Conservation (phyloP, 805 yeast species). For the Suhomyces pyralidae region DNA sequence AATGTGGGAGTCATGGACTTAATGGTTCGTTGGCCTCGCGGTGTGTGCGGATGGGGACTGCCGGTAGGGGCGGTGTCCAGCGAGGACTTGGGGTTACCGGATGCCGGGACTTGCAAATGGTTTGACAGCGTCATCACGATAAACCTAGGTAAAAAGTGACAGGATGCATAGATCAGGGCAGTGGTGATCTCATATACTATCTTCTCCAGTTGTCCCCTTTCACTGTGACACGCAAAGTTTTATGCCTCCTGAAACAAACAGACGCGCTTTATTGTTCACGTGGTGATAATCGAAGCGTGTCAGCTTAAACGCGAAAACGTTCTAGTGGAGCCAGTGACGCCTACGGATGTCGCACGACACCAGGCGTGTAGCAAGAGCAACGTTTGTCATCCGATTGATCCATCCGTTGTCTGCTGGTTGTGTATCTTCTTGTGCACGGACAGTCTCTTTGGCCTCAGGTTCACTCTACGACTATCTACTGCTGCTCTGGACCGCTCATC, state of each 20-base stretch:
- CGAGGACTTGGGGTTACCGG: background rate
- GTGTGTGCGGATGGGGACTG: slow-evolving; percentile 4
- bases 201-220: background rate
- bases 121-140: slow-evolving; percentile 3
- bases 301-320: background rate
- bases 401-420: too few species aligned
- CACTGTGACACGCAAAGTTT: slow-evolving; percentile 2
- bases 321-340: background rate
- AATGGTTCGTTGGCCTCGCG: slow-evolving; percentile 4
- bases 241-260: slow-evolving; percentile 5
- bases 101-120: slow-evolving; percentile 3
- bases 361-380: background rate
- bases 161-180: background rate
- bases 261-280: slow-evolving; percentile 5
- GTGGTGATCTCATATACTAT: background rate
- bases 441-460: too few species aligned
- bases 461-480: too few species aligned
- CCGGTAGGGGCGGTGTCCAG: slow-evolving; percentile 1
- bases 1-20: slow-evolving; percentile 29
- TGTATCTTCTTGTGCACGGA: too few species aligned
- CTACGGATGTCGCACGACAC: background rate
- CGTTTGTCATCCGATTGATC: too few species aligned
- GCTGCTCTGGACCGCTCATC: too few species aligned
- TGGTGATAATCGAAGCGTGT: background rate
- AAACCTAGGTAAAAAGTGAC: background rate